These are phyloP conservation scores for Botrytis cinerea DNA, from an alignment of 2,329 filamentous ascomycete genomes.

Conservation along the genomic window DNA sequence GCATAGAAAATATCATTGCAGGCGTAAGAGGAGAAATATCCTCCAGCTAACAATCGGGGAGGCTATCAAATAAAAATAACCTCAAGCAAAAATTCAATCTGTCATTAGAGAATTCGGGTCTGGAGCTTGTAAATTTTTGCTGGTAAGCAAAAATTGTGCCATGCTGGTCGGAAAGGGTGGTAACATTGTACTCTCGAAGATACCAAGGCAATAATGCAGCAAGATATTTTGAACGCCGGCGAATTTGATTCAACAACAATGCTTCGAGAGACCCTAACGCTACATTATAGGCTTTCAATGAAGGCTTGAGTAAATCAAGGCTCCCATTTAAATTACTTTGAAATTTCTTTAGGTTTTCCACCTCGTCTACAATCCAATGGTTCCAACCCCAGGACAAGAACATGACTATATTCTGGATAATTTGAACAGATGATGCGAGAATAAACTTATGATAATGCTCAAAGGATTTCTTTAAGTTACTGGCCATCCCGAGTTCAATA, in stretches of 20 bases:
- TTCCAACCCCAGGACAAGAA: not conserved
- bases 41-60: not conserved
- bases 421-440: not conserved
- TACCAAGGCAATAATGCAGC: not conserved
- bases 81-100: not conserved
- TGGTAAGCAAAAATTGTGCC: not conserved
- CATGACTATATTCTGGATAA: not conserved
- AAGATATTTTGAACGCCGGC: not conserved
- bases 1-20: constrained; percentile 15
- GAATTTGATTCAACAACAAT: not conserved
- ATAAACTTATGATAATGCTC: not conserved
- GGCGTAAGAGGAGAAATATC: not conserved
- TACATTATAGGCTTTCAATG: not conserved
- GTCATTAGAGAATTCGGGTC: no score
- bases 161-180: not conserved
- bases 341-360: not conserved
- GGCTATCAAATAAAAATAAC: not conserved
- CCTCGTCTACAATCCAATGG: not conserved
- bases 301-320: not conserved
- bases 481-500: not conserved
- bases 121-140: not conserved
- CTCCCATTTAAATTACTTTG: not conserved
- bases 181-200: not conserved
- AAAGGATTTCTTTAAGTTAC: not conserved
- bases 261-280: not conserved